Evolutionary conservation across 164 flowering plant genomes (phyloP), one percentile per base, ranked within the genome.

Genomic region (Vitis cinerea): DNA sequence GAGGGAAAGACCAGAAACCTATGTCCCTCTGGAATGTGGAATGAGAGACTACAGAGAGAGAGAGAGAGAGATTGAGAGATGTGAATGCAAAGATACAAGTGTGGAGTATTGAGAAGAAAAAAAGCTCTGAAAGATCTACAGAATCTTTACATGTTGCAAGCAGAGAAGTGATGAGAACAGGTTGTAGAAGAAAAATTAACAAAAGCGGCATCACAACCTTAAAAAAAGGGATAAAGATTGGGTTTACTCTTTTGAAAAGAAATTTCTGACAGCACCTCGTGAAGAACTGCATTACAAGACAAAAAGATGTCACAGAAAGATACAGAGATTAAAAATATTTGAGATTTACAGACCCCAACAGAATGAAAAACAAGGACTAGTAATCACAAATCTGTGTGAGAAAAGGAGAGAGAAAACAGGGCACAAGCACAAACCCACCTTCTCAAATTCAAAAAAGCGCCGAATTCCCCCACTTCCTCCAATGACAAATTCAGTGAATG

Each of bases 251-350:
- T 77, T 71, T 48, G 65, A 76, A 76, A 71, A 50, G 49, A 72
- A 74, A 63, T 54, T 37, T 76, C 87, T 85, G 86, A 79, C 90
- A 80, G 56, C 59, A 64, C 81, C 90, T 88, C 89, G 88, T 87
- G 92, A 88, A 78, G 78, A 83, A 78, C 80, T 76, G 86, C 77
- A 72, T 81, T 81, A 83, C 73, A 82, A 72, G 91, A 86, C 91
- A 86, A 88, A 83, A 75, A 61, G 72, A 83, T 77, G 83, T 78
- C 78, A 77, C 80, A 78, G 79, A 82, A 72, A 80, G 74, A 82
- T 65, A 72, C 80, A 85, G 83, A 69, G 61, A 59, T 61, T 50
- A 9, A 55, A 63, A 66, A 51, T 31, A 37, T 66, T 13, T 31
- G 47, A 10, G 64, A 17, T 12, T 56, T 37, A 11, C 49, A 64